Conservation (phyloP, 257 asterid species). For the Cynanchum wilfordii region DNA sequence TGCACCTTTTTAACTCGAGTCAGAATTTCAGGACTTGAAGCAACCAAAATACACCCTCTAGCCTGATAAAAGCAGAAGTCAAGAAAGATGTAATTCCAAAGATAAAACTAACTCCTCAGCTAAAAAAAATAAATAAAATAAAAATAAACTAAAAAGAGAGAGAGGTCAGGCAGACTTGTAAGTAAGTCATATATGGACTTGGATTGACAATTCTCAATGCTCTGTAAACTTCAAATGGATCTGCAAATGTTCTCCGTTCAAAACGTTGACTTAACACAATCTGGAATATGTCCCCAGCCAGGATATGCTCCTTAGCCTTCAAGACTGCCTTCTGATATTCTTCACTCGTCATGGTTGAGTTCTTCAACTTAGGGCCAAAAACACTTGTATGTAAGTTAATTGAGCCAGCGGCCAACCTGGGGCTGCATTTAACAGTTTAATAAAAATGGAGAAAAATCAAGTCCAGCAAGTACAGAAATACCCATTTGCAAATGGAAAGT, state of each 20-base stretch:
- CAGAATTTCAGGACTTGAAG: slow-evolving; percentile 97
- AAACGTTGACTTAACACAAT: slow-evolving; percentile 96
- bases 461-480: slow-evolving; percentile 8
- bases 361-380: slow-evolving; percentile 64
- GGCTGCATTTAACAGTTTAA: slow-evolving; percentile 48
- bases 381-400: slow-evolving; percentile 61
- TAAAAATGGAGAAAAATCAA: slow-evolving; percentile 15
- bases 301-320: slow-evolving; percentile 86
- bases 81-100: background rate
- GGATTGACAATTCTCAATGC: slow-evolving; percentile 95
- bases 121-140: background rate
- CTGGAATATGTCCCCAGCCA: slow-evolving; percentile 98
- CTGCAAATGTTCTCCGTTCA: slow-evolving; percentile 92
- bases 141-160: background rate
- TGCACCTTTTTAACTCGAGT: slow-evolving; percentile 82
- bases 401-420: slow-evolving; percentile 76
- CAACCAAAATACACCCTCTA: slow-evolving; percentile 90
- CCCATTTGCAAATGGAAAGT: background rate
- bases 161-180: slow-evolving; percentile 57
- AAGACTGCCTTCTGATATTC: slow-evolving; percentile 69
- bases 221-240: slow-evolving; percentile 96
- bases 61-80: slow-evolving; percentile 44
- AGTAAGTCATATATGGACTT: slow-evolving; percentile 95
- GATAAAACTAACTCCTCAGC: slow-evolving; percentile 1
- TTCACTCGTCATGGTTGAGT: slow-evolving; percentile 68